Conservation (phyloP, 495 filamentous ascomycete genomes). For the Aspergillus ostianus region DNA sequence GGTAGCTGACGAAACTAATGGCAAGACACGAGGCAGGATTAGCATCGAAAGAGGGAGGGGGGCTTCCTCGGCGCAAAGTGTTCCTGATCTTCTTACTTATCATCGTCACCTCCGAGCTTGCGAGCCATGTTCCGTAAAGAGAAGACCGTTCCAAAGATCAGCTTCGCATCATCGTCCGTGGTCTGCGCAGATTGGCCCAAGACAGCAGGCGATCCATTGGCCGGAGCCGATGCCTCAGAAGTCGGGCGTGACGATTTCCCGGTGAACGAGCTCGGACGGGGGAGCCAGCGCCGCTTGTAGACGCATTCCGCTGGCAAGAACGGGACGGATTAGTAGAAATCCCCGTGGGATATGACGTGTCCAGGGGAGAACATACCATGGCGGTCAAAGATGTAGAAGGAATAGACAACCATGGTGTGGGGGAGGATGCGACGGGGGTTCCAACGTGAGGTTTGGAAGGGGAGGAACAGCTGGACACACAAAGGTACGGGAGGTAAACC, state of each 20-base stretch:
- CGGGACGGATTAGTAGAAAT: conserved; percentile 15
- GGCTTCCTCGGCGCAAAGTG: neutral
- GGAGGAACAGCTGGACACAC: neutral
- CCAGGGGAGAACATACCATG: conserved; percentile 67
- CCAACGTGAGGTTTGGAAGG: neutral
- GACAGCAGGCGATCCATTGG: conserved; percentile 30
- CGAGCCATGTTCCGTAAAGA: conserved; percentile 94
- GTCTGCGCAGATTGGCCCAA: conserved; percentile 52
- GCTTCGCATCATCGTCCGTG: conserved; percentile 85
- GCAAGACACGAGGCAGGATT: neutral
- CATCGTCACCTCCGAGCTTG: conserved; percentile 87
- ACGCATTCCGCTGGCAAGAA: conserved; percentile 82
- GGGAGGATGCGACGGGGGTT: neutral
- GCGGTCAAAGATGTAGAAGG: conserved; percentile 98
- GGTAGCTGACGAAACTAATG: conserved; percentile 79
- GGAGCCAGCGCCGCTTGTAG: conserved; percentile 81
- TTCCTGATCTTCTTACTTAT: conserved; percentile 51
- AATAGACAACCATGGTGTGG: conserved; percentile 81
- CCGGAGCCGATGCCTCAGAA: conserved; percentile 30
- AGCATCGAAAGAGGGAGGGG: neutral
- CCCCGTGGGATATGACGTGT: neutral
- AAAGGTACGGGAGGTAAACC: neutral
- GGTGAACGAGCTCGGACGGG: conserved; percentile 43
- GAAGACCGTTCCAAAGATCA: conserved; percentile 96
- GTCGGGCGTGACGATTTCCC: conserved; percentile 39